Conservation (phyloP, 108 stramenopile genomes). For the Fragilariopsis cylindrus region DNA sequence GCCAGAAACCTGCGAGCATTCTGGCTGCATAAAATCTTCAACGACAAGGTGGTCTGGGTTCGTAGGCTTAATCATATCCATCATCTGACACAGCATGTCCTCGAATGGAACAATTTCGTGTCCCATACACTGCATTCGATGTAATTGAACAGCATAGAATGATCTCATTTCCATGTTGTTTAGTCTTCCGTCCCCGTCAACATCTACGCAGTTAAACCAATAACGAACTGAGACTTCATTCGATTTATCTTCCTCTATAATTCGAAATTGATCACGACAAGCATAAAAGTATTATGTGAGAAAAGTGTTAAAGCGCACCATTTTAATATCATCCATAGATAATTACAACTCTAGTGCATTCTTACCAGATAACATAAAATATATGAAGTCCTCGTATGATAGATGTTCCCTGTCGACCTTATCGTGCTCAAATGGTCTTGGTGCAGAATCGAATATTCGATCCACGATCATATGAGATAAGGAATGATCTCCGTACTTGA, state of each 20-base stretch:
- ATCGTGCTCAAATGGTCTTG: conserved; percentile 69
- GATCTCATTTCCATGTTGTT: conserved; percentile 95
- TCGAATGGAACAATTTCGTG: conserved; percentile 96
- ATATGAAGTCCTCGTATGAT: conserved; percentile 97
- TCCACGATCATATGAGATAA: conserved; percentile 96
- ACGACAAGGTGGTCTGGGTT: conserved; percentile 56
- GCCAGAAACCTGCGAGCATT: conserved; percentile 88
- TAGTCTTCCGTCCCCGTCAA: conserved; percentile 94
- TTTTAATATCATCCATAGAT: no score
- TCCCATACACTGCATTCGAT: conserved; percentile 96
- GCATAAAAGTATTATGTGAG: neutral
- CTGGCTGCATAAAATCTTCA: conserved; percentile 89
- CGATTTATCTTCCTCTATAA: conserved; percentile 94
- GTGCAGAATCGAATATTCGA: conserved; percentile 95
- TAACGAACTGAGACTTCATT: conserved; percentile 91
- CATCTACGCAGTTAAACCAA: conserved; percentile 96
- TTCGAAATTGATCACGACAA: neutral
- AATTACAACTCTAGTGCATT: neutral
- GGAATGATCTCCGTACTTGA: conserved; percentile 95
- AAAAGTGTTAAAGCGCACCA: neutral
- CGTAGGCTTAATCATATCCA: conserved; percentile 95
- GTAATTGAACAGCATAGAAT: conserved; percentile 90
- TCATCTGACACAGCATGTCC: conserved; percentile 98
- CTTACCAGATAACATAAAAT: conserved; percentile 89
- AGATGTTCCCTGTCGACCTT: conserved; percentile 63